Conservation (phyloP, 2,329 filamentous ascomycete genomes). For the Aspergillus sp. region DNA sequence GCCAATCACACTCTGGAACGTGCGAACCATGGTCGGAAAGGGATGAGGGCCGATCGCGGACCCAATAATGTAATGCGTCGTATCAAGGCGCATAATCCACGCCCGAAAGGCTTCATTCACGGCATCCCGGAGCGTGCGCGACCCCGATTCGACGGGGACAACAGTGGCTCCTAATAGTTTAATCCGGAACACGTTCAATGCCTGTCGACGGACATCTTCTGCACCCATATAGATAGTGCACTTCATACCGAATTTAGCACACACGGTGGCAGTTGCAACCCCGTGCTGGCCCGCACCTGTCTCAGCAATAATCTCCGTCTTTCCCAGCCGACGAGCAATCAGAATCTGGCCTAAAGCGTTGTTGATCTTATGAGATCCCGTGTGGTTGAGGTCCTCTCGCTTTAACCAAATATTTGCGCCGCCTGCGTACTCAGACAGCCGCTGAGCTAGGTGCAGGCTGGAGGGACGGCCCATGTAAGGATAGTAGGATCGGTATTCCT, state of each 20-base stretch:
- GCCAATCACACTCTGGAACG: slow-evolving; percentile 93
- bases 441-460: slow-evolving; percentile 78
- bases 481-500: slow-evolving; percentile 88
- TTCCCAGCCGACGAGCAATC: slow-evolving; percentile 75
- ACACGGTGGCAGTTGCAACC: slow-evolving; percentile 90
- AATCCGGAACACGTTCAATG: slow-evolving; percentile 94
- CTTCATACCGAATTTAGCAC: slow-evolving; percentile 93
- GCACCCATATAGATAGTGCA: slow-evolving; percentile 97
- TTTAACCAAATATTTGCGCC: slow-evolving; percentile 96
- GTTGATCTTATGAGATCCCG: slow-evolving; percentile 97
- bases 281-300: slow-evolving; percentile 96
- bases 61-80: slow-evolving; percentile 94
- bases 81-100: slow-evolving; percentile 85
- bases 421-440: slow-evolving; percentile 79
- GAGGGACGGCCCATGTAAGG: slow-evolving; percentile 91
- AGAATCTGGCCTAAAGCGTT: slow-evolving; percentile 90
- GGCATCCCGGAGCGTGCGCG: slow-evolving; percentile 72
- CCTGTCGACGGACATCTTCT: slow-evolving; percentile 88
- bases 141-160: slow-evolving; percentile 81
- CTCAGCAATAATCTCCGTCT: slow-evolving; percentile 93
- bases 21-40: slow-evolving; percentile 94
- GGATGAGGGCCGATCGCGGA: slow-evolving; percentile 94
- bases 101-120: slow-evolving; percentile 90
- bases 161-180: slow-evolving; percentile 87
- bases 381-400: slow-evolving; percentile 93